These are phyloP conservation scores for Heimioporus retisporus DNA, from an alignment of 1,284 basidiomycete species.

Conservation along the genomic window DNA sequence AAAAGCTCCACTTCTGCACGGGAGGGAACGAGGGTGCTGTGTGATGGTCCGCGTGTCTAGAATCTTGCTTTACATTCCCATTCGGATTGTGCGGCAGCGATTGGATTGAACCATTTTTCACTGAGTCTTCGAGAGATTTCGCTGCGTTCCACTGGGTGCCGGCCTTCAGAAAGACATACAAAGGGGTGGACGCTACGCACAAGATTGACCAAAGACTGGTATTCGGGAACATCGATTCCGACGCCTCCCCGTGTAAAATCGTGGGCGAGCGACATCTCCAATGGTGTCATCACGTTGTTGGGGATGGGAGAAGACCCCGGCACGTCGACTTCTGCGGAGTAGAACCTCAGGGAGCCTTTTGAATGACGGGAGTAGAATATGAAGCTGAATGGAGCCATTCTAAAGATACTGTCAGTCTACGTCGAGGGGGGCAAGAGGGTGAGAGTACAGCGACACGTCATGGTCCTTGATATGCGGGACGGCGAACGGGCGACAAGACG, in stretches of 20 bases:
- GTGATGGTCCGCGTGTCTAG: not conserved
- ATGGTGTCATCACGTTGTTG: conserved; percentile 18
- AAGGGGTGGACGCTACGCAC: conserved; percentile 25
- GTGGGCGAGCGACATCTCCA: conserved; percentile 33
- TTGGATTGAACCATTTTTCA: conserved; percentile 22
- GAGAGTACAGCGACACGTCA: conserved; percentile 25
- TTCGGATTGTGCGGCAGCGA: not conserved
- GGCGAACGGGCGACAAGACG: conserved; percentile 11
- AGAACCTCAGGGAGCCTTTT: conserved; percentile 62
- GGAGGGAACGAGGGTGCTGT: not conserved
- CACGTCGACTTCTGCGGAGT: conserved; percentile 57
- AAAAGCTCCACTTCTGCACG: not conserved
- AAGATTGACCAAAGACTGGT: conserved; percentile 33
- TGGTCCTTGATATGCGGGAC: conserved; percentile 31
- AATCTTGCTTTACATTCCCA: conserved; percentile 12
- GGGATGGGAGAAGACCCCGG: conserved; percentile 29
- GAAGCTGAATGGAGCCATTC: conserved; percentile 40
- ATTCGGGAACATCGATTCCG: conserved; percentile 10
- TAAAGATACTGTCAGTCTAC: conserved; percentile 22
- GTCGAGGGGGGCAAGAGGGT: conserved; percentile 11
- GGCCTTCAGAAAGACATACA: conserved; percentile 2
- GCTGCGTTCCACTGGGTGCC: conserved; percentile 40
- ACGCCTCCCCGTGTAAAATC: conserved; percentile 37
- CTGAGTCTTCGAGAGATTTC: conserved; percentile 34
- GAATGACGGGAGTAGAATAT: conserved; percentile 64